Evolutionary conservation across 768 basidiomycete species (phyloP).

Genomic region (Xerocomus spinulosus): DNA sequence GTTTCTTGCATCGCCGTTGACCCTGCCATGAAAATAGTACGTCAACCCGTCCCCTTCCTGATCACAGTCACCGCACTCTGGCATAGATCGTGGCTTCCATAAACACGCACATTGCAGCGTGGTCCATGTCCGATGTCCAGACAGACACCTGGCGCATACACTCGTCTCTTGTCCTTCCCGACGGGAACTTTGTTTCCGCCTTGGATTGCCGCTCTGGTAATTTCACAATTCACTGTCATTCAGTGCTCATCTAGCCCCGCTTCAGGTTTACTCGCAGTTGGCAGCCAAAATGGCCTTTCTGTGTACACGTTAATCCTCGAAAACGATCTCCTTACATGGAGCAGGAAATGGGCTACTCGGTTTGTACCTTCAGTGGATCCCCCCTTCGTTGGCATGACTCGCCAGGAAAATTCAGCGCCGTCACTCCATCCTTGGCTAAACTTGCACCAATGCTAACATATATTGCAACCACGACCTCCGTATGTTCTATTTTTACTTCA

Average conservation of each 20-base stretch:
- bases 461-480: constrained; percentile 61
- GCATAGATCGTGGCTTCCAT: constrained; percentile 70
- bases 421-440: constrained; percentile 47
- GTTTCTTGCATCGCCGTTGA: constrained; percentile 69
- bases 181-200: constrained; percentile 50
- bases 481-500: constrained; percentile 30
- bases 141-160: constrained; percentile 73
- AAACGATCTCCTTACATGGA: constrained; percentile 82
- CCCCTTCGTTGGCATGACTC: constrained; percentile 10
- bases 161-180: constrained; percentile 68
- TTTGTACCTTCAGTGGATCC: constrained; percentile 31
- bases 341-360: constrained; percentile 68
- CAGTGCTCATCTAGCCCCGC: constrained; percentile 22
- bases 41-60: constrained; percentile 28
- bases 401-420: constrained; percentile 35
- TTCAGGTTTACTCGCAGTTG: constrained; percentile 73
- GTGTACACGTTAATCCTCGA: constrained; percentile 76
- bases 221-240: background rate
- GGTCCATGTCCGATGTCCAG: constrained; percentile 68
- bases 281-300: constrained; percentile 54
- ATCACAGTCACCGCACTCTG: constrained; percentile 4
- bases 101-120: constrained; percentile 64
- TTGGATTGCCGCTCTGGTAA: constrained; percentile 75
- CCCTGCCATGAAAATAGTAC: constrained; percentile 74
- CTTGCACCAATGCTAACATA: constrained; percentile 77